phyloP scores from a whole-genome alignment of 495 filamentous ascomycete genomes.

The Aspergillus wentii region DNA sequence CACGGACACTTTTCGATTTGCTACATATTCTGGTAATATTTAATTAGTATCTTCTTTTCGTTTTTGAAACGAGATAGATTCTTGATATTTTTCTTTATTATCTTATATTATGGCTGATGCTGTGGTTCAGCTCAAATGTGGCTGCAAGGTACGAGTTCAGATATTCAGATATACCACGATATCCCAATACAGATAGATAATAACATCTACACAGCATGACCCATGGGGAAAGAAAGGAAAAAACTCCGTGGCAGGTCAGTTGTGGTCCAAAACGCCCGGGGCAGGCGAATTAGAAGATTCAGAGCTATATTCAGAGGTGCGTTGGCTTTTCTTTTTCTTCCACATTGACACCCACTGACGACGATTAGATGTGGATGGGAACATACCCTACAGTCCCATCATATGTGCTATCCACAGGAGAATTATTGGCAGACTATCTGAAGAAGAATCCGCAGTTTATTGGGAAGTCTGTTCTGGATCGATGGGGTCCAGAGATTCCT shows the following conservation, averaged over 20 bases:
- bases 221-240: constrained; percentile 44
- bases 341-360: too few species aligned
- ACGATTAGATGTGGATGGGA: constrained; percentile 78
- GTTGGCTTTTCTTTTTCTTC: too few species aligned
- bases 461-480: constrained; percentile 56
- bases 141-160: constrained; percentile 38
- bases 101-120: constrained; percentile 24
- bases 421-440: constrained; percentile 61
- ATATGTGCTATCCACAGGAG: constrained; percentile 53
- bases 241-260: constrained; percentile 33
- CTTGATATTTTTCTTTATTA: constrained; percentile 2
- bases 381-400: constrained; percentile 72
- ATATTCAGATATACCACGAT: background rate
- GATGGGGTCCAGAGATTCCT: constrained; percentile 62
- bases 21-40: too few species aligned
- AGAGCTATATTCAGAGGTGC: constrained; percentile 44
- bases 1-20: too few species aligned
- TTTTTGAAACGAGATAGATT: too few species aligned
- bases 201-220: constrained; percentile 33
- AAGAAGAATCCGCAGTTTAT: constrained; percentile 62
- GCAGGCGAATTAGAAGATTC: constrained; percentile 29
- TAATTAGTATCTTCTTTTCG: too few species aligned
- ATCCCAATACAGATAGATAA: background rate
- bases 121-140: constrained; percentile 39
- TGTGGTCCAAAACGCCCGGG: constrained; percentile 41